Base-by-base conservation (phyloP, 208 protist genomes). In the Trypanosoma rangeli region DNA sequence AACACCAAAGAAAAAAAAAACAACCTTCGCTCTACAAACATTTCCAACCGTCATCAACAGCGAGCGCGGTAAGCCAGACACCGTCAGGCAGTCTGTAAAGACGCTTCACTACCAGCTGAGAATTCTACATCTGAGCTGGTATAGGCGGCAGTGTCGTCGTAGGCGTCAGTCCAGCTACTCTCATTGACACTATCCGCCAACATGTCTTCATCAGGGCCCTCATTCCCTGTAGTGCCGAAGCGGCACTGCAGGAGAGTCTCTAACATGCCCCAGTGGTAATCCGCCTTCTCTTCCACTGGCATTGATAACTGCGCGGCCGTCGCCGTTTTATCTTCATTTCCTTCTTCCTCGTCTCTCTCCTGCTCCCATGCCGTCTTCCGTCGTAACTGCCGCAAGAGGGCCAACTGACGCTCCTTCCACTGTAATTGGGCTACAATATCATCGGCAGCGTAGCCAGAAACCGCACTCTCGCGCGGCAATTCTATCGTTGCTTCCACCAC, bases 201-300 rank as follows among this genome's bases (percentile, higher is more conserved):
- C 35, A 50, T 68, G 15, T 20, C n/a, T 26, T 61, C 64, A 52
- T 35, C 35, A 61, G 16, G 13, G 16, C 10, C 8, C 12, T 52
- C 35, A 48, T 10, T 31, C 44, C 26, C 4, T 35, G 33, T 26
- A 58, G 39, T 13, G 15, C 57, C 53, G 82, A 91, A 79, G 44
- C 88, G 83, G 0, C 74, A 88, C 46, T 89, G 73, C 56, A 91
- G 29, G 16, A 94, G 68, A 3, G 84, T 78, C 64, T 94, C 83
- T 59, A 94, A 20, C 28, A 87, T 69, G 26, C 81, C 83, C 85
- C 85, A 94, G 61, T 94, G 88, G 61, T 91, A 79, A 13, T 72
- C 73, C 15, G 73, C 55, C 29, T 22, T 18, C 37, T 52, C 59
- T 29, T 74, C 53, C 29, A 74, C n/a, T 28, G 48, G 28, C 16